Percentiles rank a stretch among this genome's conserved stretches.
Conservation (phyloP, 2,329 filamentous ascomycete species). For the Penicillium sp. region DNA sequence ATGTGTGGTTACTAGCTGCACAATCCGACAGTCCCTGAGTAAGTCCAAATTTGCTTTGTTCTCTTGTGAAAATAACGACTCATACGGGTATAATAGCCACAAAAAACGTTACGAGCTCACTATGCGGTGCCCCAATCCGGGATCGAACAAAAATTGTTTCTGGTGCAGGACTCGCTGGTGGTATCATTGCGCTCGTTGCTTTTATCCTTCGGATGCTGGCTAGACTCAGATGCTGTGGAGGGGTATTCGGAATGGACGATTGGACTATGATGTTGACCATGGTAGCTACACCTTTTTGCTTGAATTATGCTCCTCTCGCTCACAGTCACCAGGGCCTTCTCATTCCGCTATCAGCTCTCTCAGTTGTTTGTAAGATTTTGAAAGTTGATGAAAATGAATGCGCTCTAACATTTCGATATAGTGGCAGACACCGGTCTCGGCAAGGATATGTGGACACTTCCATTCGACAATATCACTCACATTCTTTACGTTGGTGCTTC, state of each 20-base stretch:
- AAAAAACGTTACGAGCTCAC: conserved; percentile 45
- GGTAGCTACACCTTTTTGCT: conserved; percentile 21
- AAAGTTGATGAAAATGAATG: too few species aligned
- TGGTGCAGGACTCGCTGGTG: conserved; percentile 36
- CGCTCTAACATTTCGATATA: conserved; percentile 19
- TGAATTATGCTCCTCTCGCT: background rate
- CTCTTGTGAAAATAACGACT: too few species aligned
- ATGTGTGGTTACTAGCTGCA: conserved; percentile 41
- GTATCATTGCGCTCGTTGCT: conserved; percentile 35
- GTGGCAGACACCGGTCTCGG: conserved; percentile 46
- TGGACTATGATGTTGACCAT: conserved; percentile 38
- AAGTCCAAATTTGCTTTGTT: conserved; percentile 5
- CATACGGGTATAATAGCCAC: conserved; percentile 30
- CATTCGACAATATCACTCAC: conserved; percentile 45
- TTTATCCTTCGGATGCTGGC: conserved; percentile 41
- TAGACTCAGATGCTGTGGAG: conserved; percentile 37
- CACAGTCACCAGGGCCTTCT: conserved; percentile 14
- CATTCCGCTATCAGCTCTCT: conserved; percentile 28
- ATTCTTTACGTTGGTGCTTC: conserved; percentile 40
- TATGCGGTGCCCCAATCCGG: conserved; percentile 42
- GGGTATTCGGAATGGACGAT: conserved; percentile 45
- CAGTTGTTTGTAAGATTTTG: conserved; percentile 26
- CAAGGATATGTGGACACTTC: conserved; percentile 49
- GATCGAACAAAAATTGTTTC: conserved; percentile 36
- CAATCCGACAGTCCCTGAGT: conserved; percentile 41